A percentile compares a stretch with the other conserved stretches of the same genome.
Conservation (phyloP, 495 filamentous ascomycete genomes). For the Penicillium silybi region DNA sequence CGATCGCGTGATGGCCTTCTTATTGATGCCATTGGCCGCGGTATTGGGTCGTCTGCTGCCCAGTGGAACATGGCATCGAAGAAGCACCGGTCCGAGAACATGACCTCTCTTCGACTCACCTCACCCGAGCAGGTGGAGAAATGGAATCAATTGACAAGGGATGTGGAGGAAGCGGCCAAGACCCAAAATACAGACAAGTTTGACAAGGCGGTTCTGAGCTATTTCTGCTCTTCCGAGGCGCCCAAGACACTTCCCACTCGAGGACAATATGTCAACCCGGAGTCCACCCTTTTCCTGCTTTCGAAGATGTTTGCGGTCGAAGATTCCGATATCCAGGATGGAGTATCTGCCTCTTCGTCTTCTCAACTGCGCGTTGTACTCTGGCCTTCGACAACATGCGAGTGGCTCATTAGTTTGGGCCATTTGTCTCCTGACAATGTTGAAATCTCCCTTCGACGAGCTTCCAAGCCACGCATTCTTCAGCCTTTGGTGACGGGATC, state of each 20-base stretch:
- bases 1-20: constrained; percentile 62
- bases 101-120: constrained; percentile 28
- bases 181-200: constrained; percentile 29
- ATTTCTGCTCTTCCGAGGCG: constrained; percentile 26
- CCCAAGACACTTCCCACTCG: constrained; percentile 18
- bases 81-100: constrained; percentile 32
- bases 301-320: constrained; percentile 50
- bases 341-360: constrained; percentile 22
- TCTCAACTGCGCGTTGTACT: constrained; percentile 42
- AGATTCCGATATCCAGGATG: constrained; percentile 15
- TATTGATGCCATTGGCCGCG: constrained; percentile 66
- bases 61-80: constrained; percentile 34
- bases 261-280: constrained; percentile 34
- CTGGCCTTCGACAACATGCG: constrained; percentile 50
- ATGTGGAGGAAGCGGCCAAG: constrained; percentile 25
- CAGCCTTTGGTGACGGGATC: constrained; percentile 50
- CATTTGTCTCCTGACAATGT: constrained; percentile 59
- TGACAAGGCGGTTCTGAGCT: constrained; percentile 36
- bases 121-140: constrained; percentile 32
- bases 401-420: constrained; percentile 61
- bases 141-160: constrained; percentile 32
- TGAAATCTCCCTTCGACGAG: constrained; percentile 52
- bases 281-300: constrained; percentile 48
- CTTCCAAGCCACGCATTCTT: constrained; percentile 43
- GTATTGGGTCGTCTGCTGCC: constrained; percentile 35